Conservation (phyloP, 495 filamentous ascomycete genomes). For the Cudoniella acicularis region DNA sequence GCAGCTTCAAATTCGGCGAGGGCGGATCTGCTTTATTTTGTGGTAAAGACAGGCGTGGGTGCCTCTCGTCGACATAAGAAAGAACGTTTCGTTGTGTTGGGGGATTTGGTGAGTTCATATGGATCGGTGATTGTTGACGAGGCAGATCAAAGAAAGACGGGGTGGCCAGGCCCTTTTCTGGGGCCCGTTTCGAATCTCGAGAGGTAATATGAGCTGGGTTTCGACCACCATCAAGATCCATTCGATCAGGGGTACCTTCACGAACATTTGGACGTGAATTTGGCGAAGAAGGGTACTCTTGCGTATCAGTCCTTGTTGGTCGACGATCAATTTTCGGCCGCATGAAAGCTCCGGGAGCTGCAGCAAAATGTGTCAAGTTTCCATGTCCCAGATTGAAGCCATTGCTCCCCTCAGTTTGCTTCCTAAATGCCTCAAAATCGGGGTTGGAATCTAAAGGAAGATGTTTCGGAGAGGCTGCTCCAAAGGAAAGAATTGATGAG, state of each 20-base stretch:
- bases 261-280: slow-evolving; percentile 11
- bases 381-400: slow-evolving; percentile 49
- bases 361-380: slow-evolving; percentile 38
- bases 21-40: slow-evolving; percentile 22
- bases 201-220: neutral
- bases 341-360: slow-evolving; percentile 19
- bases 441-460: slow-evolving; percentile 69
- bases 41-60: slow-evolving; percentile 46
- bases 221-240: slow-evolving; percentile 13
- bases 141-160: slow-evolving; percentile 34
- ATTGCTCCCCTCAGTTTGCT: slow-evolving; percentile 61
- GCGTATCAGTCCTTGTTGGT: slow-evolving; percentile 13
- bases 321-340: slow-evolving; percentile 14
- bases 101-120: slow-evolving; percentile 28
- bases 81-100: slow-evolving; percentile 23
- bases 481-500: slow-evolving; percentile 64
- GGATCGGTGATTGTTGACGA: slow-evolving; percentile 36
- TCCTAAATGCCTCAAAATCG: slow-evolving; percentile 71
- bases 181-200: neutral
- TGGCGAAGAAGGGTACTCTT: slow-evolving; percentile 19
- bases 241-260: slow-evolving; percentile 10
- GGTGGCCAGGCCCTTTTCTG: slow-evolving; percentile 1
- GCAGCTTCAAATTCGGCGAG: slow-evolving; percentile 12
- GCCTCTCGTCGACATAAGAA: slow-evolving; percentile 43
- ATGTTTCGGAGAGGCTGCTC: slow-evolving; percentile 62